phyloP scores from a whole-genome alignment of 2,329 filamentous ascomycete species.

The Fusarium foetens region DNA sequence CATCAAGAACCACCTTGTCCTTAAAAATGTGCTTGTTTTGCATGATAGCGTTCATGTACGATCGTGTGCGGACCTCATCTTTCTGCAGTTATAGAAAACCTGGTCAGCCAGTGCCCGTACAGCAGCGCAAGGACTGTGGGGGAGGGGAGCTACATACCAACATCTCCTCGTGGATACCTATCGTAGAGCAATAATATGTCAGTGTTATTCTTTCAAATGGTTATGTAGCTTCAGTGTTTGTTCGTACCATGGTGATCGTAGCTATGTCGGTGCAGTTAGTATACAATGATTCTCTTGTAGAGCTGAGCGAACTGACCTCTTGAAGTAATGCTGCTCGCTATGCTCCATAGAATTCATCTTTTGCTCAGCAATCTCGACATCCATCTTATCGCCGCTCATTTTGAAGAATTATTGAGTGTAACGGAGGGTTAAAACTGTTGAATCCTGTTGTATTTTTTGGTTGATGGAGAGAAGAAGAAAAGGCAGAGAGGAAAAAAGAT shows the following conservation, averaged over 20 bases:
- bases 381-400: slow-evolving; percentile 65
- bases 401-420: slow-evolving; percentile 29
- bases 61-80: slow-evolving; percentile 96
- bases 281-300: slow-evolving; percentile 20
- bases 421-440: not conserved
- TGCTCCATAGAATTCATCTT: slow-evolving; percentile 81
- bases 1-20: slow-evolving; percentile 86
- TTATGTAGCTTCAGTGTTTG: slow-evolving; percentile 20
- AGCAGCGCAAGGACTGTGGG: slow-evolving; percentile 21
- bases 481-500: slow-evolving; percentile 11
- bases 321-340: slow-evolving; percentile 99
- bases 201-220: slow-evolving; percentile 10
- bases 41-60: slow-evolving; percentile 97
- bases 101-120: slow-evolving; percentile 36
- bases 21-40: slow-evolving; percentile 97
- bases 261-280: slow-evolving; percentile 63
- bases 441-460: not conserved
- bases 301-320: slow-evolving; percentile 72
- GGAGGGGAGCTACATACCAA: slow-evolving; percentile 71
- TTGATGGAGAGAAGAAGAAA: slow-evolving; percentile 11
- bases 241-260: slow-evolving; percentile 94
- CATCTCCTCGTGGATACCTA: slow-evolving; percentile 98
- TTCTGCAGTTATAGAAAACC: slow-evolving; percentile 67
- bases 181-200: slow-evolving; percentile 49
- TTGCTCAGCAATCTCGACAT: slow-evolving; percentile 69